These are phyloP conservation scores for Alnus rubra DNA, from an alignment of 306 rosid genomes.

Conservation along the genomic window DNA sequence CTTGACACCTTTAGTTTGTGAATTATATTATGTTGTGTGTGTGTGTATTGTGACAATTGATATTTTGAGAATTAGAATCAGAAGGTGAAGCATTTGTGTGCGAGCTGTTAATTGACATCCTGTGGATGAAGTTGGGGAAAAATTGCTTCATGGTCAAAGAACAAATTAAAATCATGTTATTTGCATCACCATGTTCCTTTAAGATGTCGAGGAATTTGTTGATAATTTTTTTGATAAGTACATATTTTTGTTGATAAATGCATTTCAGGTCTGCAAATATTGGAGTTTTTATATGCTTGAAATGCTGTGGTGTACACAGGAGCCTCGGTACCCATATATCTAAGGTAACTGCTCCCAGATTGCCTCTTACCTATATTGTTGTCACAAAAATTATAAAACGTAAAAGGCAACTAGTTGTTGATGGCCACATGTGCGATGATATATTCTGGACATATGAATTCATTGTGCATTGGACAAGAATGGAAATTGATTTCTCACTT, in stretches of 20 bases:
- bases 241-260: slow-evolving; percentile 7
- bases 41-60: slow-evolving; percentile 11
- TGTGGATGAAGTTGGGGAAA: slow-evolving; percentile 21
- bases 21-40: slow-evolving; percentile 12
- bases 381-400: slow-evolving; percentile 12
- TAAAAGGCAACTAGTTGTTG: neutral
- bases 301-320: slow-evolving; percentile 95
- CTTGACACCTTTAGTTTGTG: slow-evolving; percentile 3
- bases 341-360: slow-evolving; percentile 53
- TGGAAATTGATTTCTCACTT: neutral
- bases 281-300: slow-evolving; percentile 94
- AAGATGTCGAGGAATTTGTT: slow-evolving; percentile 9
- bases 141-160: slow-evolving; percentile 15
- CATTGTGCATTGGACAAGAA: neutral
- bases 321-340: slow-evolving; percentile 96
- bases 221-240: neutral
- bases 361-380: slow-evolving; percentile 22
- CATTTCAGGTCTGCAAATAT: slow-evolving; percentile 87
- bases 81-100: neutral
- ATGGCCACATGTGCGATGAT: neutral
- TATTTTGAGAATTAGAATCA: slow-evolving; percentile 1
- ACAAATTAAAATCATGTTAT: neutral
- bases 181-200: slow-evolving; percentile 1
- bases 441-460: neutral
- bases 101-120: slow-evolving; percentile 21